Base-by-base conservation (phyloP, 208 protist species). In the Crithidia thermophila region DNA sequence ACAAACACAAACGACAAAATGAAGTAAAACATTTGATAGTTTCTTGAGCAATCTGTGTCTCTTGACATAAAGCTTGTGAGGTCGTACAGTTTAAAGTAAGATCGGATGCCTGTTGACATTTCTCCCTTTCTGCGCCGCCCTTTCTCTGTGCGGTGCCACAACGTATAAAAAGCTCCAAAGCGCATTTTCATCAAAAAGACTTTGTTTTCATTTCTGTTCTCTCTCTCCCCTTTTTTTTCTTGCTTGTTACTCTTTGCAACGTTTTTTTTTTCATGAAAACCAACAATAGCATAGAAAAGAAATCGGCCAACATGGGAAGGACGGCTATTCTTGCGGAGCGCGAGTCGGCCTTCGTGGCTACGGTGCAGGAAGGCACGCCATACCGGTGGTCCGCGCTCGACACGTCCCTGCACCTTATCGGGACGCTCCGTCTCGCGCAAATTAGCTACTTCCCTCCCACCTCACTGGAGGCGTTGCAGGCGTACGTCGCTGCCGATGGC, bases 401-500 rank as follows among this genome's bases (percentile, higher is more conserved):
- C 55, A 73, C 77, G 23, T 40, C 77, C 25, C 83, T 92, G 39
- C 75, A 95, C 63, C 53, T 88, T 28, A 62, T 79, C 45, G 59
- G 79, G 33, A 81, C 79, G 3, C 82, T 95, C 21, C 77, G 79
- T 27, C 61, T 95, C 25, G 85, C 83, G 0, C 90, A 95, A 56
- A 71, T 95, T 53, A 76, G 73, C 42, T 95, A 93, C 75, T 82
- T 82, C 7, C 90, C 90, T 1, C 90, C 90, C 16, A 68, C 57
- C 27, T 77, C 77, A 0, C 23, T 53, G 21, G 79, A 77, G 49
- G 85, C 72, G 30, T 39, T 77, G 53, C 33, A 63, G 37, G 33
- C 56, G 16, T 92, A 88, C 65, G 49, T 77, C 31, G 33, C 60
- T 10, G 27, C 52, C 11, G 42, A 72, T 0, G 30, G 36, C n/a